A percentile compares a stretch with the other conserved stretches of the same genome.
phyloP scores from a whole-genome alignment of 495 filamentous ascomycete species.

The Durotheca rogersii region DNA sequence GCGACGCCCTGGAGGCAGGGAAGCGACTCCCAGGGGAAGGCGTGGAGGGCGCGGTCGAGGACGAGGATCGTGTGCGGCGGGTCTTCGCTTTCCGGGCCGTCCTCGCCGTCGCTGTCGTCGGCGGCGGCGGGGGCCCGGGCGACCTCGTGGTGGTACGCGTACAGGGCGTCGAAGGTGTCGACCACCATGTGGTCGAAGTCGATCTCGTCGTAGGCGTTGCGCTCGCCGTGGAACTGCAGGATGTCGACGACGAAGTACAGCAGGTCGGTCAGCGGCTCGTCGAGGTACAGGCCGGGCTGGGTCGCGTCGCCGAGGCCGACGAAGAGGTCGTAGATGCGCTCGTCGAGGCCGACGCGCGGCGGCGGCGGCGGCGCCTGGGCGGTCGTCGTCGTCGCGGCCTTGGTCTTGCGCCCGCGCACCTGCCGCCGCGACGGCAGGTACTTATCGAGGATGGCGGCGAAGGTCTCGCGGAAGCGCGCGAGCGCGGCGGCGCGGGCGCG shows the following conservation, averaged over 20 bases:
- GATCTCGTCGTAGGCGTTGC: conserved; percentile 96
- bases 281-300: conserved; percentile 65
- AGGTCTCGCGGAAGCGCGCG: conserved; percentile 69
- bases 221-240: conserved; percentile 92
- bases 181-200: conserved; percentile 90
- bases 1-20: conserved; percentile 79
- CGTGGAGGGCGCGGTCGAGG: conserved; percentile 86
- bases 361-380: too few species aligned
- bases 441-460: conserved; percentile 80
- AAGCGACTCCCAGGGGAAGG: conserved; percentile 94
- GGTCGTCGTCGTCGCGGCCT: conserved; percentile 43
- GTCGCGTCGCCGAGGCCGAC: conserved; percentile 76
- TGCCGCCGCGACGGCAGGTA: conserved; percentile 83
- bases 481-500: conserved; percentile 60
- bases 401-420: conserved; percentile 48
- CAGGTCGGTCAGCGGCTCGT: conserved; percentile 83
- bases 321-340: conserved; percentile 81
- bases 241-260: conserved; percentile 97
- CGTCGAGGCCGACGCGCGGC: conserved; percentile 66
- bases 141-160: conserved; percentile 74
- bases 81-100: too few species aligned
- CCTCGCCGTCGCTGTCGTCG: too few species aligned
- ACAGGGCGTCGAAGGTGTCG: conserved; percentile 77
- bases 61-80: conserved; percentile 87
- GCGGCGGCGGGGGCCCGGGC: too few species aligned